Evolutionary conservation across 2,329 filamentous ascomycete species (phyloP).

Genomic region (Pseudogymnoascus sp.): DNA sequence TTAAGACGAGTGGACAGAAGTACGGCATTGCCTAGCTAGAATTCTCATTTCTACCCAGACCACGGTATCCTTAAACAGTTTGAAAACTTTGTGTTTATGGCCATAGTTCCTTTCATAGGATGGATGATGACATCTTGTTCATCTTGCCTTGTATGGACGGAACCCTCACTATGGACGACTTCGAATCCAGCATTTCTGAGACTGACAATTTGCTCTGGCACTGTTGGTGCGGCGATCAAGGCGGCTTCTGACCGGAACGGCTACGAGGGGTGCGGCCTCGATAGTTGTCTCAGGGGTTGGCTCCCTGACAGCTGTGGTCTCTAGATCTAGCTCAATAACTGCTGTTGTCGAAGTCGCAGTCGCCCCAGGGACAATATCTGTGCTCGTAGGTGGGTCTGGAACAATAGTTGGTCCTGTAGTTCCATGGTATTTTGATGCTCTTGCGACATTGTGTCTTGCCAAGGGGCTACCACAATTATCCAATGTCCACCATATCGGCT

Average conservation of each 20-base stretch:
- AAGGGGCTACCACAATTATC: not conserved
- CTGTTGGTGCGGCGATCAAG: too few relatives aligned
- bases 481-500: not conserved
- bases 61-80: too few relatives aligned
- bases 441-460: not conserved
- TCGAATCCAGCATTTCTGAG: too few relatives aligned
- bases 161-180: too few relatives aligned
- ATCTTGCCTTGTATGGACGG: too few relatives aligned
- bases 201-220: too few relatives aligned
- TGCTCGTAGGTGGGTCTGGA: not conserved
- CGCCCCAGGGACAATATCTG: not conserved
- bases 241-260: not conserved
- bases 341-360: not conserved
- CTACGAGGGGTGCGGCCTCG: not conserved
- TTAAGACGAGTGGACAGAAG: too few relatives aligned
- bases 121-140: too few relatives aligned
- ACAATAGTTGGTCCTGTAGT: not conserved
- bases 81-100: too few relatives aligned
- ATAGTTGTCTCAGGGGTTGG: not conserved
- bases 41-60: too few relatives aligned
- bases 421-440: slow-evolving; percentile 16
- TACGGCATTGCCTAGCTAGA: too few relatives aligned
- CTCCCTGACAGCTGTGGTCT: not conserved
- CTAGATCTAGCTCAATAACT: not conserved
- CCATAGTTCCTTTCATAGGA: too few relatives aligned